Evolutionary conservation across 768 basidiomycete species (phyloP).

Genomic region (Lactarius hatsudake): DNA sequence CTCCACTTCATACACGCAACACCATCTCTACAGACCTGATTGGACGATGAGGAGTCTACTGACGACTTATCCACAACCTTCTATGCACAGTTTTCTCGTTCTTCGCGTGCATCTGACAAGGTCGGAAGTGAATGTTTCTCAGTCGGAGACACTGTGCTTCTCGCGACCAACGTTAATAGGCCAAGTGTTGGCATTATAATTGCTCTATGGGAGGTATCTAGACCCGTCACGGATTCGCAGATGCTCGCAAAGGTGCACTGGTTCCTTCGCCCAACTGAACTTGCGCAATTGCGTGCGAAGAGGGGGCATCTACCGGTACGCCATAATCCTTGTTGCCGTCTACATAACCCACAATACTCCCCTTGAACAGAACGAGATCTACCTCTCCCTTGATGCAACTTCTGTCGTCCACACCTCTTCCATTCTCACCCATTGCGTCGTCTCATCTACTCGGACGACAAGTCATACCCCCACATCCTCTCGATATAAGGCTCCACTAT

Average conservation of each 20-base stretch:
- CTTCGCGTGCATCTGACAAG: conserved; percentile 6
- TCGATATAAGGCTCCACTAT: conserved; percentile 17
- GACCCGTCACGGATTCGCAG: conserved; percentile 35
- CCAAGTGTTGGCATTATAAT: conserved; percentile 70
- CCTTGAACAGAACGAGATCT: conserved; percentile 69
- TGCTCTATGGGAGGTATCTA: conserved; percentile 61
- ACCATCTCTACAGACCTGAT: conserved; percentile 24
- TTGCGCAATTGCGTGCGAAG: conserved; percentile 57
- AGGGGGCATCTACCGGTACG: conserved; percentile 60
- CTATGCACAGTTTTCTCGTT: conserved; percentile 17
- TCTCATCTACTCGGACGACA: conserved; percentile 28
- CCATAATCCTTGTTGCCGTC: neutral
- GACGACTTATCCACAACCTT: conserved; percentile 16
- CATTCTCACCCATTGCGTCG: conserved; percentile 24
- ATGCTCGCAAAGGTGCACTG: conserved; percentile 68
- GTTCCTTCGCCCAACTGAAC: conserved; percentile 67
- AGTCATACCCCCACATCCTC: conserved; percentile 6
- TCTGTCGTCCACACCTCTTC: conserved; percentile 21
- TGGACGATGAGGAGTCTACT: conserved; percentile 23
- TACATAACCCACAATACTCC: conserved; percentile 2
- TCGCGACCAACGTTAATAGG: conserved; percentile 45
- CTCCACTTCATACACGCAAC: conserved; percentile 20
- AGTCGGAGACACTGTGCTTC: conserved; percentile 66
- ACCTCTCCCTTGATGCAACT: conserved; percentile 43
- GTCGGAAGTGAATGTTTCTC: conserved; percentile 28